Conservation (phyloP, 2,329 filamentous ascomycete genomes). For the Colletotrichum sp. region DNA sequence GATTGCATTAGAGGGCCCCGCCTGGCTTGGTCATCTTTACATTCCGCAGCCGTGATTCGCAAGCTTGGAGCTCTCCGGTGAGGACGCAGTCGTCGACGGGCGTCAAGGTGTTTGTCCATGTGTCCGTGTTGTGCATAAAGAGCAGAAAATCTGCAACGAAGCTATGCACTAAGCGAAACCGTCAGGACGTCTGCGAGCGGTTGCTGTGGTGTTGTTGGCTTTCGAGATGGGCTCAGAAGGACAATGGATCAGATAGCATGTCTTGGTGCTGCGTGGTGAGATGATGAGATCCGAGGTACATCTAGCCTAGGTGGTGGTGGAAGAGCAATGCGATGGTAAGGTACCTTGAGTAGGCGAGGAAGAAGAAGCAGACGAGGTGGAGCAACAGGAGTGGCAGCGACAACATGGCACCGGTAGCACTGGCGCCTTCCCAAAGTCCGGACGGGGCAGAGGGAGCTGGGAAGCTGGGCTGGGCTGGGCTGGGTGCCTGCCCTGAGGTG, state of each 20-base stretch:
- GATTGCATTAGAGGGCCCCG: not conserved
- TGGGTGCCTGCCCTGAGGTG: not conserved
- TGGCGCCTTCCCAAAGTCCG: not conserved
- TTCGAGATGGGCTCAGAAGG: not conserved
- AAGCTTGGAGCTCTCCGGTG: not conserved
- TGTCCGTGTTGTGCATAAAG: slow-evolving; percentile 1
- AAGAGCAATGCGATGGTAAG: not conserved
- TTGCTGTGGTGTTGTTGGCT: not conserved
- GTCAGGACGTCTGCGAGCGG: not conserved
- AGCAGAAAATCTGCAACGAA: not conserved
- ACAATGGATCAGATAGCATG: not conserved
- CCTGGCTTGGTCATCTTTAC: not conserved
- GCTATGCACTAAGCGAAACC: not conserved
- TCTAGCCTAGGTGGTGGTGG: not conserved
- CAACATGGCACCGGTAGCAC: not conserved
- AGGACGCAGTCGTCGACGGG: not conserved
- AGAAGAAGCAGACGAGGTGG: not conserved
- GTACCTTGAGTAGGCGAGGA: not conserved
- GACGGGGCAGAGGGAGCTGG: not conserved
- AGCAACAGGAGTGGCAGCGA: not conserved
- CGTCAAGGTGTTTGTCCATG: not conserved
- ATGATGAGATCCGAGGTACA: not conserved
- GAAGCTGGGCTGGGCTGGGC: not conserved
- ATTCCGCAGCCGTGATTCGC: not conserved
- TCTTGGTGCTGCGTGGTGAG: not conserved